Percentiles rank a stretch among this genome's conserved stretches.
These are phyloP conservation scores for Scedosporium boydii DNA, from an alignment of 2,329 filamentous ascomycete genomes.

Conservation along the genomic window DNA sequence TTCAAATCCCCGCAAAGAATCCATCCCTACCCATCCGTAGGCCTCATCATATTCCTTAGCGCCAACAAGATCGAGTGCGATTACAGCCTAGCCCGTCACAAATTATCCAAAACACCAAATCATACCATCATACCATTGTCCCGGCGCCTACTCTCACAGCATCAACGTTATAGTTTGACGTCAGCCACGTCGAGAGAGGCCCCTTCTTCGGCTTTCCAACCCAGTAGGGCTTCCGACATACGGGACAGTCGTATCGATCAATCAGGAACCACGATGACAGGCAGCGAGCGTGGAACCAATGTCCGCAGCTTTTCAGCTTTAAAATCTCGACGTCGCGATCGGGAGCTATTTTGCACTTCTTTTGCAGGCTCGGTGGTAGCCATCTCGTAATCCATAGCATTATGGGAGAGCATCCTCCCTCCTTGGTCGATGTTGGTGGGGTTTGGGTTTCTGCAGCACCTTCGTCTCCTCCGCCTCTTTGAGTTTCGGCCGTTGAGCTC, in stretches of 20 bases:
- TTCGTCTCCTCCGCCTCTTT: not conserved
- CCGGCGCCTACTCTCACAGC: not conserved
- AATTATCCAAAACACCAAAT: not conserved
- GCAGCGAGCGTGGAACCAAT: slow-evolving; percentile 29
- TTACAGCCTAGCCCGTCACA: no score
- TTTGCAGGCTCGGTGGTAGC: no score
- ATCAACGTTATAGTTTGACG: not conserved
- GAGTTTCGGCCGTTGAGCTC: not conserved
- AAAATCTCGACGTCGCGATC: slow-evolving; percentile 21
- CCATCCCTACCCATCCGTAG: no score
- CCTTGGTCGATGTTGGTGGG: not conserved
- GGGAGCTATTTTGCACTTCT: not conserved
- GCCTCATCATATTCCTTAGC: no score
- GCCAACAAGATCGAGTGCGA: no score
- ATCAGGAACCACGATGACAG: slow-evolving; percentile 28
- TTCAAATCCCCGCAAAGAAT: no score
- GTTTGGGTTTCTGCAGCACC: not conserved
- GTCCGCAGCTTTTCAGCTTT: slow-evolving; percentile 25
- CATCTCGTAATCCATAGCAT: no score
- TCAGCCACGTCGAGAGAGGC: not conserved
- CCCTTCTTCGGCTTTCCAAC: slow-evolving; percentile 4
- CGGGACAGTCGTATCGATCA: slow-evolving; percentile 25
- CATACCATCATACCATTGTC: not conserved
- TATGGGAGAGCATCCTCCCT: not conserved
- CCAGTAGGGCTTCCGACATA: slow-evolving; percentile 27